Conservation (phyloP, 75 land plant genomes). For the Isoetes taiwanensis region DNA sequence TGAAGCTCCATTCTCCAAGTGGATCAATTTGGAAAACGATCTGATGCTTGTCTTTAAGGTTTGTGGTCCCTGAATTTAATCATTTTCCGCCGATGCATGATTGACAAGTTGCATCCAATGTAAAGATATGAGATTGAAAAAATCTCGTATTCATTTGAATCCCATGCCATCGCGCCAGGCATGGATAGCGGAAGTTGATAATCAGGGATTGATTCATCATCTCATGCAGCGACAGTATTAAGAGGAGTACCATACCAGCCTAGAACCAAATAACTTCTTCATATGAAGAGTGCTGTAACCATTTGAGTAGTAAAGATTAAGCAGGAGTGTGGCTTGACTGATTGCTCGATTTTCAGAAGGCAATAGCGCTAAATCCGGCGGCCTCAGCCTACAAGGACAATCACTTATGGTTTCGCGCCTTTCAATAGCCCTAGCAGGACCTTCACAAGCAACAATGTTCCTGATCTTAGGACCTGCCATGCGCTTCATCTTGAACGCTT, state of each 20-base stretch:
- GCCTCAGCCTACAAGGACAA: constrained; percentile 12
- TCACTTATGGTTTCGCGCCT: constrained; percentile 29
- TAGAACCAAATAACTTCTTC: constrained; percentile 6
- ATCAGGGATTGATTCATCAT: neutral
- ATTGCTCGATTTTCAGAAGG: constrained; percentile 9
- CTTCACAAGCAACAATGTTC: constrained; percentile 65
- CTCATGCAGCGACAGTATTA: constrained; percentile 11
- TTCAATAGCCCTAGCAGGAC: constrained; percentile 49
- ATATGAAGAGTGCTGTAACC: constrained; percentile 7
- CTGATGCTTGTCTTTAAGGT: too few relatives aligned
- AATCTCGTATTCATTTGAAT: too few relatives aligned
- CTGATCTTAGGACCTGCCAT: constrained; percentile 20
- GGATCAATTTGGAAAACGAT: too few relatives aligned
- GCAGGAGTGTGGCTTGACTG: constrained; percentile 17
- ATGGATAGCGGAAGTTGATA: too few relatives aligned
- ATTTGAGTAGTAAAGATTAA: constrained; percentile 7
- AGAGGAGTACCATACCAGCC: constrained; percentile 13
- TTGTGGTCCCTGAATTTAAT: too few relatives aligned
- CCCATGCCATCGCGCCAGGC: too few relatives aligned
- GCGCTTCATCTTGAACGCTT: constrained; percentile 5
- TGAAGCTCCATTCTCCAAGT: too few relatives aligned
- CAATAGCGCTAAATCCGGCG: constrained; percentile 7
- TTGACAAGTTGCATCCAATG: too few relatives aligned
- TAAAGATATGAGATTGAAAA: too few relatives aligned
- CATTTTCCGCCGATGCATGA: too few relatives aligned